These are phyloP conservation scores for Entonaema liquescens DNA, from an alignment of 495 filamentous ascomycete genomes.

Conservation along the genomic window DNA sequence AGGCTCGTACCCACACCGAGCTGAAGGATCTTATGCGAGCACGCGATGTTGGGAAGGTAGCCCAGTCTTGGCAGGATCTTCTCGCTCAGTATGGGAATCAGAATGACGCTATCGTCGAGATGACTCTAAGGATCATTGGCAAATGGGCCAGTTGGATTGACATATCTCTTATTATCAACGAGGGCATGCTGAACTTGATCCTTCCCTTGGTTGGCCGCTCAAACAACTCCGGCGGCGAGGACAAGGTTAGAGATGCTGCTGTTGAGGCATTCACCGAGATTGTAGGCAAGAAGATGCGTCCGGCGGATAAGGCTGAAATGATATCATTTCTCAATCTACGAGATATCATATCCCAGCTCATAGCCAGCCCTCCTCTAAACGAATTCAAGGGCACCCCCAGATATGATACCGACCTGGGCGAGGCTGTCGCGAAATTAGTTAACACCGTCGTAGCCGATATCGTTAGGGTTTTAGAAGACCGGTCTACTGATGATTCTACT, in stretches of 20 bases:
- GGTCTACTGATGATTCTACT: slow-evolving; percentile 60
- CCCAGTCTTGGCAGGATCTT: slow-evolving; percentile 89
- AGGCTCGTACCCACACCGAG: slow-evolving; percentile 79
- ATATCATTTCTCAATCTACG: slow-evolving; percentile 88
- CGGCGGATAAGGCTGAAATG: slow-evolving; percentile 90
- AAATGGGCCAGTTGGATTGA: slow-evolving; percentile 99
- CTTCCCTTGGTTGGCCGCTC: slow-evolving; percentile 78
- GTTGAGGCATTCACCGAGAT: slow-evolving; percentile 95
- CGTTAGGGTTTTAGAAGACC: slow-evolving; percentile 73
- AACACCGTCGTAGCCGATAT: slow-evolving; percentile 89
- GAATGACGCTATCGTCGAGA: slow-evolving; percentile 78
- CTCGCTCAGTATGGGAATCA: slow-evolving; percentile 79
- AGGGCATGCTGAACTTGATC: slow-evolving; percentile 81
- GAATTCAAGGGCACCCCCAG: slow-evolving; percentile 78
- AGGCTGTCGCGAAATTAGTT: slow-evolving; percentile 93
- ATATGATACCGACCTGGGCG: slow-evolving; percentile 94
- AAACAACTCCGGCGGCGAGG: slow-evolving; percentile 59
- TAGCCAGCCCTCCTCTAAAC: slow-evolving; percentile 78
- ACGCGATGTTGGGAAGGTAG: slow-evolving; percentile 85
- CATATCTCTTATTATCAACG: slow-evolving; percentile 89
- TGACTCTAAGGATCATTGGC: slow-evolving; percentile 85
- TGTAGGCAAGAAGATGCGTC: slow-evolving; percentile 96
- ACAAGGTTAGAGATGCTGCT: slow-evolving; percentile 83
- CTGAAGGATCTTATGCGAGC: slow-evolving; percentile 89
- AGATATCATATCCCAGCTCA: slow-evolving; percentile 80